phyloP scores from a whole-genome alignment of 1,284 basidiomycete species.

The Cutaneotrichosporon sp. region DNA sequence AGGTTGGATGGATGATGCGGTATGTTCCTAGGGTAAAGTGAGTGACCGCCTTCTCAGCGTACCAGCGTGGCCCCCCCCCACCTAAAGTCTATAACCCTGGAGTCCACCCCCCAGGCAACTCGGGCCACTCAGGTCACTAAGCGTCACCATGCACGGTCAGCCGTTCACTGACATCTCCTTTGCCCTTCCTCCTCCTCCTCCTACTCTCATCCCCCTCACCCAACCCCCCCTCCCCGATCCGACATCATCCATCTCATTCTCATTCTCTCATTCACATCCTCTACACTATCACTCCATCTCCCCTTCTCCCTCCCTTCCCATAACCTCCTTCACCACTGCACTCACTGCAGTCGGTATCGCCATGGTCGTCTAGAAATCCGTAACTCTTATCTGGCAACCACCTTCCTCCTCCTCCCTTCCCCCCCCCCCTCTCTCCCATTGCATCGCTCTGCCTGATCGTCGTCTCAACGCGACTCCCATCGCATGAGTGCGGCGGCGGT shows the following conservation, averaged over 20 bases:
- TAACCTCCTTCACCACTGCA: background rate
- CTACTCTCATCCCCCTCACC: background rate
- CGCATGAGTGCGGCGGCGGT: constrained; percentile 18
- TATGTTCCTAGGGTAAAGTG: no score
- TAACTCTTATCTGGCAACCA: background rate
- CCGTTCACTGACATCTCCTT: no score
- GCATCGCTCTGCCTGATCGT: constrained; percentile 1
- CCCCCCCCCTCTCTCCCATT: background rate
- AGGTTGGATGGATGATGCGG: no score
- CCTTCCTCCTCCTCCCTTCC: background rate
- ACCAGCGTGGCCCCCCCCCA: no score
- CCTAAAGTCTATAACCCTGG: no score
- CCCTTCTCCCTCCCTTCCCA: background rate
- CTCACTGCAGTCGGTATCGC: background rate
- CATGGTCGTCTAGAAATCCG: background rate
- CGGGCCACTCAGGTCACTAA: no score
- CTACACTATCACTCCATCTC: background rate
- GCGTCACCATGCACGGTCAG: no score
- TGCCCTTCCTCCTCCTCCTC: no score
- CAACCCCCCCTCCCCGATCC: background rate
- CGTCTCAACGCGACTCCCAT: constrained; percentile 2
- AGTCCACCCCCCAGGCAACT: no score
- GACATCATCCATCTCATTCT: background rate
- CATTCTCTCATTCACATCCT: background rate
- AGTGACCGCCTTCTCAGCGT: no score